Percentiles rank a stretch among this genome's conserved stretches.
phyloP scores from a whole-genome alignment of 306 rosid genomes.

The Prunus fruticosa region DNA sequence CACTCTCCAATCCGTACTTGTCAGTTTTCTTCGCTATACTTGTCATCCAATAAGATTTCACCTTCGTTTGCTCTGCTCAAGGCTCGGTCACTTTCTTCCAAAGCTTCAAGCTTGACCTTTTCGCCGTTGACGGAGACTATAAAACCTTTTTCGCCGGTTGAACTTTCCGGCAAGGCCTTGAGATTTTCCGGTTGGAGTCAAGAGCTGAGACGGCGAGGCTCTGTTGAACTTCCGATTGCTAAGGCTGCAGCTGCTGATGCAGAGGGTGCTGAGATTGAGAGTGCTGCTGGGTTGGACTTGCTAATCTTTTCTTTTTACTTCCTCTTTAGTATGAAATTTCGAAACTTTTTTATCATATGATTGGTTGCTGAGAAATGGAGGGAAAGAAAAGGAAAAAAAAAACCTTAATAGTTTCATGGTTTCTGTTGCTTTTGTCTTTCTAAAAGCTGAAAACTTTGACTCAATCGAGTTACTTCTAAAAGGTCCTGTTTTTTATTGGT shows the following conservation, averaged over 20 bases:
- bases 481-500: background rate
- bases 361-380: slow-evolving; percentile 17
- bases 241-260: slow-evolving; percentile 59
- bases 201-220: slow-evolving; percentile 32
- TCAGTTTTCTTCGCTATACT: slow-evolving; percentile 33
- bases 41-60: slow-evolving; percentile 25
- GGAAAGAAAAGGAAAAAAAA: background rate
- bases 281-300: slow-evolving; percentile 41
- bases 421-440: background rate
- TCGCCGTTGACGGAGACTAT: slow-evolving; percentile 40
- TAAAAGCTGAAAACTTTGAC: background rate
- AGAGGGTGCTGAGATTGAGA: slow-evolving; percentile 35
- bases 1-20: slow-evolving; percentile 32
- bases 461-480: background rate
- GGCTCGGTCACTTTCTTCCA: slow-evolving; percentile 22
- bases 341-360: background rate
- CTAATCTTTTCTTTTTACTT: background rate
- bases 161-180: slow-evolving; percentile 21
- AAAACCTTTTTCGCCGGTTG: slow-evolving; percentile 9
- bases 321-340: background rate
- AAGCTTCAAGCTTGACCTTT: slow-evolving; percentile 36
- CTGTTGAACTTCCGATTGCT: slow-evolving; percentile 29
- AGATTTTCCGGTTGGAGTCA: slow-evolving; percentile 33
- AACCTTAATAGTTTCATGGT: background rate
- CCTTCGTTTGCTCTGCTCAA: slow-evolving; percentile 25